phyloP scores from a whole-genome alignment of 2,329 filamentous ascomycete genomes.

The Trematosphaeria pertusa region DNA sequence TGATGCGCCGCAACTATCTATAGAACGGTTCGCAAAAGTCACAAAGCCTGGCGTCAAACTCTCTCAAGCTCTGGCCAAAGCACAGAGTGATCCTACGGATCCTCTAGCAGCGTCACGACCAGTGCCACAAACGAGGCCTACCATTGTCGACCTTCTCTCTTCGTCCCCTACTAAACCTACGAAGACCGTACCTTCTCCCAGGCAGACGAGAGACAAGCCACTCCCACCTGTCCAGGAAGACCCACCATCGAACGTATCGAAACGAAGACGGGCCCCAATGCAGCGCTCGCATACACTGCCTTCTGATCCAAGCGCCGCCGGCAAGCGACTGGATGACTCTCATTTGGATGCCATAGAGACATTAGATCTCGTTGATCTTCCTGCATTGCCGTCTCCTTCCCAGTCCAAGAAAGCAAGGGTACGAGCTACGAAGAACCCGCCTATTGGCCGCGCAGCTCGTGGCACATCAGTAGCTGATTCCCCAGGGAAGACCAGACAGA shows the following conservation, averaged over 20 bases:
- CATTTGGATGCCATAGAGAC: conserved; percentile 32
- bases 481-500: conserved; percentile 32
- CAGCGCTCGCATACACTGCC: conserved; percentile 44
- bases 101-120: conserved; percentile 5
- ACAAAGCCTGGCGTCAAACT: conserved; percentile 41
- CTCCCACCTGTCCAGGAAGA: conserved; percentile 29
- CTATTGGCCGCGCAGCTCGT: conserved; percentile 11
- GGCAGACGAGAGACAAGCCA: conserved; percentile 19
- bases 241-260: conserved; percentile 38
- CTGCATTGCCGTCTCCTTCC: conserved; percentile 30
- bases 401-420: conserved; percentile 33
- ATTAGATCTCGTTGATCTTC: conserved; percentile 35
- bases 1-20: conserved; percentile 28
- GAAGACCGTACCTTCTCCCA: conserved; percentile 2
- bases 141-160: conserved; percentile 37
- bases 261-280: conserved; percentile 38
- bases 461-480: conserved; percentile 24
- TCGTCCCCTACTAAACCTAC: conserved; percentile 31
- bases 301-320: conserved; percentile 11
- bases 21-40: conserved; percentile 42
- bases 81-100: conserved; percentile 14
- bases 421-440: conserved; percentile 7
- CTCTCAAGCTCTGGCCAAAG: conserved; percentile 28
- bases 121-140: conserved; percentile 1
- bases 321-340: conserved; percentile 27